Evolutionary conservation across 2,329 filamentous ascomycete genomes (phyloP).

Genomic region (Calonectria leucothoes): DNA sequence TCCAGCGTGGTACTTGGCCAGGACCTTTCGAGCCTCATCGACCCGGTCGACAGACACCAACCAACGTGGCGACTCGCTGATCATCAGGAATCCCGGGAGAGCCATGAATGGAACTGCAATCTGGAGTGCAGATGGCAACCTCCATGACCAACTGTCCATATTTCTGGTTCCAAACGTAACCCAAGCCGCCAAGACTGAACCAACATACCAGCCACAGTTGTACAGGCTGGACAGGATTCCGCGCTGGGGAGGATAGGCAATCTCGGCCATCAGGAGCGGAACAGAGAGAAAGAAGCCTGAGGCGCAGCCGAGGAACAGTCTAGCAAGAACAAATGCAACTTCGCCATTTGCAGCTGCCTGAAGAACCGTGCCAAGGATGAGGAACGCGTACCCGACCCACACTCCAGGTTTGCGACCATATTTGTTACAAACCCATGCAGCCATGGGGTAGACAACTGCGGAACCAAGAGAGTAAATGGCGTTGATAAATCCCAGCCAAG

Average conservation of each 20-base stretch:
- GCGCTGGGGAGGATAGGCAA: constrained; percentile 47
- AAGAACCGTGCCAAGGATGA: constrained; percentile 30
- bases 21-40: constrained; percentile 48
- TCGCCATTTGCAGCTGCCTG: constrained; percentile 20
- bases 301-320: constrained; percentile 50
- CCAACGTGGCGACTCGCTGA: constrained; percentile 37
- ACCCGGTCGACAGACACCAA: constrained; percentile 50
- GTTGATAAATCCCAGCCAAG: constrained; percentile 43
- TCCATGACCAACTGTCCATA: constrained; percentile 41
- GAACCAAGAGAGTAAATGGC: constrained; percentile 46
- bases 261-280: constrained; percentile 46
- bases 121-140: constrained; percentile 41
- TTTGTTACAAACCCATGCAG: constrained; percentile 32
- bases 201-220: constrained; percentile 53
- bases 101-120: constrained; percentile 30
- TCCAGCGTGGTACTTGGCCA: constrained; percentile 56
- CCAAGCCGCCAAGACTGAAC: constrained; percentile 45
- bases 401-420: constrained; percentile 24
- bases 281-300: constrained; percentile 48
- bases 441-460: constrained; percentile 45
- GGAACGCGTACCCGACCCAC: constrained; percentile 1
- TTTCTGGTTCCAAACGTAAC: constrained; percentile 42
- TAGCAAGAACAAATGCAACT: constrained; percentile 42
- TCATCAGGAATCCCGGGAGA: constrained; percentile 24
- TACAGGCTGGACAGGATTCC: constrained; percentile 41